A percentile compares a stretch with the other conserved stretches of the same genome.
Evolutionary conservation across 768 basidiomycete species (phyloP).

Genomic region (Lentinula detonsa): DNA sequence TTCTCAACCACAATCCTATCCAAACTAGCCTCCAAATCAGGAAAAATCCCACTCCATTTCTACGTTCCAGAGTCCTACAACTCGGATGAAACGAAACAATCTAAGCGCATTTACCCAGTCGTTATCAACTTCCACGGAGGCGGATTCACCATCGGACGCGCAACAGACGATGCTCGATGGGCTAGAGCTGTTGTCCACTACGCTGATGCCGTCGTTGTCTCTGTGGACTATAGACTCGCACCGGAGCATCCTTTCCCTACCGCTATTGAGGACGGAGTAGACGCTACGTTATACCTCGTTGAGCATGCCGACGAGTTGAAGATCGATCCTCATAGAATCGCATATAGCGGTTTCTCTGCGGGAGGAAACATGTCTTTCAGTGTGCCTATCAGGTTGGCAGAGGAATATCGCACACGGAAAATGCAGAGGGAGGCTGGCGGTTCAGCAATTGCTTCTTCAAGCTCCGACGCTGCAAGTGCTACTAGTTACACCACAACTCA

Average conservation of each 20-base stretch:
- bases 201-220: constrained; percentile 17
- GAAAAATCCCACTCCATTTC: constrained; percentile 1
- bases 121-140: constrained; percentile 7
- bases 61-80: constrained; percentile 4
- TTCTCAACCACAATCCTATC: not conserved
- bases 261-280: constrained; percentile 24
- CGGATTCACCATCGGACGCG: constrained; percentile 6
- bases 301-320: constrained; percentile 4
- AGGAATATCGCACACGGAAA: constrained; percentile 1
- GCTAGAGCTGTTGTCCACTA: constrained; percentile 5
- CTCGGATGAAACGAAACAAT: not conserved
- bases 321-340: constrained; percentile 6
- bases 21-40: not conserved
- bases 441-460: not conserved
- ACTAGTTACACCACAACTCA: not conserved
- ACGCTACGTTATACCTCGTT: constrained; percentile 9
- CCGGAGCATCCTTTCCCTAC: constrained; percentile 27
- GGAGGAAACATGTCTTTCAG: constrained; percentile 7
- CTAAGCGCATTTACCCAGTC: not conserved
- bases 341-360: constrained; percentile 5
- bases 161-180: constrained; percentile 6
- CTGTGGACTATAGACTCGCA: constrained; percentile 26
- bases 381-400: constrained; percentile 2
- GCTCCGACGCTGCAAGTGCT: not conserved
- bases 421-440: not conserved